Evolutionary conservation across 345 rosid genomes (phyloP).

Genomic region (Bruguiera gymnorhiza): DNA sequence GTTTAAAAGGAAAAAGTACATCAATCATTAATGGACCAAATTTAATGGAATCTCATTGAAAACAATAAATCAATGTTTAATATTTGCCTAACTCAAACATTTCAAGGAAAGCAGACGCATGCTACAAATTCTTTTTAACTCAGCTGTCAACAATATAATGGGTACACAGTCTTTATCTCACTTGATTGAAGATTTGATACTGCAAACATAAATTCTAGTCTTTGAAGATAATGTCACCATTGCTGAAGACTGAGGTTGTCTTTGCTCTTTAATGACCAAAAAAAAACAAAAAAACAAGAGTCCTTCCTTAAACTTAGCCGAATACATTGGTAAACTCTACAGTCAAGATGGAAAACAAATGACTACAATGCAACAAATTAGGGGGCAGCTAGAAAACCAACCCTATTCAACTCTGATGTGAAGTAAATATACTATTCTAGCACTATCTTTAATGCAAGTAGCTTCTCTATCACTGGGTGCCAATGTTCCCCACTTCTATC

Average conservation of each 20-base stretch:
- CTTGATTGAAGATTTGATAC: not conserved
- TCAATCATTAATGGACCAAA: too few species aligned
- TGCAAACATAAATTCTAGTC: too few species aligned
- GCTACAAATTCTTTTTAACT: too few species aligned
- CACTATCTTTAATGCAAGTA: not conserved
- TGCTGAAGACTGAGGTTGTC: not conserved
- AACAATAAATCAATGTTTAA: too few species aligned
- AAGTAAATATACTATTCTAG: not conserved
- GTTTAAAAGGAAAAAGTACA: too few species aligned
- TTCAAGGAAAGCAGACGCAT: too few species aligned
- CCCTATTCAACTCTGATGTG: not conserved
- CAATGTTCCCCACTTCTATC: not conserved
- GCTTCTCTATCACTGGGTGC: not conserved
- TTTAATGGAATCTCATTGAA: too few species aligned
- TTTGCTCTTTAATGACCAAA: not conserved
- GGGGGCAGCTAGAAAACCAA: not conserved
- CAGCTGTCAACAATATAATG: too few species aligned
- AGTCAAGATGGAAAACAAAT: not conserved
- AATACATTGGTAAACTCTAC: not conserved
- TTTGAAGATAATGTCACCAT: too few species aligned
- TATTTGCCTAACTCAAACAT: too few species aligned
- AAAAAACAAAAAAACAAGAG: not conserved
- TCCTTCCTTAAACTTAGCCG: not conserved
- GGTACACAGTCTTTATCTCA: not conserved
- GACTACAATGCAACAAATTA: slow-evolving; percentile 1